These are phyloP conservation scores for Thraustochytrium striatum DNA, from an alignment of 352 stramenopile genomes.

Conservation along the genomic window DNA sequence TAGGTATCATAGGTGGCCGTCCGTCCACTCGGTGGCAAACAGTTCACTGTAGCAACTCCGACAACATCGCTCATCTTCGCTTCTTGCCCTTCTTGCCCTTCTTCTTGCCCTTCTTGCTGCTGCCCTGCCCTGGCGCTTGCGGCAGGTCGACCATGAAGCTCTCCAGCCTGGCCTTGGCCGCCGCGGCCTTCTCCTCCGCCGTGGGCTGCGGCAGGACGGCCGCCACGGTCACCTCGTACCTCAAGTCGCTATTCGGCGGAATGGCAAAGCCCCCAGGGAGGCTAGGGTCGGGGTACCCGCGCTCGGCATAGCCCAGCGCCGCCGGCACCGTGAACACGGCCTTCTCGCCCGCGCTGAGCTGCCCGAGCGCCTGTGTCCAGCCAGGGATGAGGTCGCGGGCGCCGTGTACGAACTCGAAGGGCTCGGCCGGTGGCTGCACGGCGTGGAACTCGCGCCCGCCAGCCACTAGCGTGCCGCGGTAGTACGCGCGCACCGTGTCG, in stretches of 20 bases:
- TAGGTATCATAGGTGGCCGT: neutral
- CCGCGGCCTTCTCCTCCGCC: neutral
- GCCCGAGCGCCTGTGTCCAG: neutral
- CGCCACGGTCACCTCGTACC: conserved; percentile 69
- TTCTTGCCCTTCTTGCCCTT: conserved; percentile 15
- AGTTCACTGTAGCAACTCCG: neutral
- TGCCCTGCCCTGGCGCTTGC: neutral
- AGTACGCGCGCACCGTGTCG: conserved; percentile 24
- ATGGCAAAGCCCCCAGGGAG: conserved; percentile 60
- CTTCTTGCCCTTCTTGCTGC: neutral
- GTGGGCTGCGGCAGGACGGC: neutral
- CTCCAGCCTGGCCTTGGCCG: no score
- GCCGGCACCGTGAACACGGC: conserved; percentile 69
- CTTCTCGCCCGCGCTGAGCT: conserved; percentile 62
- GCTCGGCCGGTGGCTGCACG: neutral
- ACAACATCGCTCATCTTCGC: neutral
- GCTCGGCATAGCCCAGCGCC: conserved; percentile 75
- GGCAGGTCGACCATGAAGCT: neutral
- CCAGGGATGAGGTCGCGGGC: neutral
- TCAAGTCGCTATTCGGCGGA: conserved; percentile 72
- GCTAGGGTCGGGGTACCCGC: conserved; percentile 60
- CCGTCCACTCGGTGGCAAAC: no score
- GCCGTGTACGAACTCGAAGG: conserved; percentile 7
- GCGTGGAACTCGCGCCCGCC: neutral
- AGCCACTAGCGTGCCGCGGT: neutral